Conservation (phyloP, 805 yeast genomes). For the Ogataea ganodermae region DNA sequence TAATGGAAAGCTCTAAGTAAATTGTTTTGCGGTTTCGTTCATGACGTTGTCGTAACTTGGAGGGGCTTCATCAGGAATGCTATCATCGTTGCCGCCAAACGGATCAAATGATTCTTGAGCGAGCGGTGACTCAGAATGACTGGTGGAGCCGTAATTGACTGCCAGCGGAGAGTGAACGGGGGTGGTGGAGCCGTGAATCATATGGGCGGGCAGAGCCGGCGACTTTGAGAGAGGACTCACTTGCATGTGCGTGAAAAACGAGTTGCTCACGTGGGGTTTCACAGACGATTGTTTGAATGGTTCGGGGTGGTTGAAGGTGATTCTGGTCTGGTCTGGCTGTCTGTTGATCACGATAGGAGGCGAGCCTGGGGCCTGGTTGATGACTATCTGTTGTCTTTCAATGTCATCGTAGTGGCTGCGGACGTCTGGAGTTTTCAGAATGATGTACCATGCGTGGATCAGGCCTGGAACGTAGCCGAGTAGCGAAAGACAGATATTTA, state of each 20-base stretch:
- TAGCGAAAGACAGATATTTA: slow-evolving; percentile 62
- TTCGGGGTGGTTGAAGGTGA: slow-evolving; percentile 35
- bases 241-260: slow-evolving; percentile 19
- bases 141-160: slow-evolving; percentile 22
- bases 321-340: slow-evolving; percentile 31
- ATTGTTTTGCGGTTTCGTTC: slow-evolving; percentile 36
- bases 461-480: slow-evolving; percentile 73
- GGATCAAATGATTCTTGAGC: background rate
- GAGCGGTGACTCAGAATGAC: background rate
- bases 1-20: slow-evolving; percentile 6
- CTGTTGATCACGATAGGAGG: slow-evolving; percentile 23
- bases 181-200: slow-evolving; percentile 3
- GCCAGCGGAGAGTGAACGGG: slow-evolving; percentile 13
- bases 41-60: slow-evolving; percentile 41
- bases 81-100: background rate
- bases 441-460: slow-evolving; percentile 67
- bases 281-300: slow-evolving; percentile 28
- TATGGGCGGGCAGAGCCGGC: slow-evolving; percentile 8
- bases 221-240: slow-evolving; percentile 28
- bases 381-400: slow-evolving; percentile 32
- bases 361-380: slow-evolving; percentile 27
- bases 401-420: slow-evolving; percentile 24
- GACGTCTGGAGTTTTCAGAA: slow-evolving; percentile 50
- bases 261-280: slow-evolving; percentile 3
- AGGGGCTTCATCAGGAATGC: slow-evolving; percentile 33